Conservation (phyloP, 1,284 basidiomycete genomes). For the Cryptococcus hybrid region DNA sequence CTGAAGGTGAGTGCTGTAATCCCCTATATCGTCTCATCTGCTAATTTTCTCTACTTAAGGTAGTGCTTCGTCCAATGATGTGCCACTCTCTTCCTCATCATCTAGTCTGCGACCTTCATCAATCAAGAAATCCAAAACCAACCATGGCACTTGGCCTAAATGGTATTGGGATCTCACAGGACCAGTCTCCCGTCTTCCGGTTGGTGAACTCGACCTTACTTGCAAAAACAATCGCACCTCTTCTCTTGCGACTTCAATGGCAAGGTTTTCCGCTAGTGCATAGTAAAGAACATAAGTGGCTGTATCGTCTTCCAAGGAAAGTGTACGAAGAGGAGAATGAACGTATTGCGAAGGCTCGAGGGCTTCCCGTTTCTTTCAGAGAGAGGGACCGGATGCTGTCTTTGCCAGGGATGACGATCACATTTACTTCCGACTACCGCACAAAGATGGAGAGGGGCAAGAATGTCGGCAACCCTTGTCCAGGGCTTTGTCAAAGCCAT, state of each 20-base stretch:
- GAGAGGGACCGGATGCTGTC: slow-evolving; percentile 17
- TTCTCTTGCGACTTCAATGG: slow-evolving; percentile 87
- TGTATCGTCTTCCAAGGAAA: slow-evolving; percentile 67
- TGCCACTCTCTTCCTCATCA: neutral
- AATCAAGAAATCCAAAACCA: slow-evolving; percentile 6
- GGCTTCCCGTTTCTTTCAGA: slow-evolving; percentile 16
- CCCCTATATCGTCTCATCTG: no score
- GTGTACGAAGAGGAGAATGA: slow-evolving; percentile 16
- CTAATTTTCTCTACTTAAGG: no score
- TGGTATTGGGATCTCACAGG: slow-evolving; percentile 91
- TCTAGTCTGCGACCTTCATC: no score
- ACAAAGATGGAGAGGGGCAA: slow-evolving; percentile 89
- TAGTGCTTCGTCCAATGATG: neutral
- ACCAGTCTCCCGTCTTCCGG: slow-evolving; percentile 32
- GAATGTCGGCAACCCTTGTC: slow-evolving; percentile 91
- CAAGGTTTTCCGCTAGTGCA: slow-evolving; percentile 78
- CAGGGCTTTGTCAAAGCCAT: slow-evolving; percentile 84
- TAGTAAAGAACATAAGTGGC: slow-evolving; percentile 90
- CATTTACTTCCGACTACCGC: slow-evolving; percentile 86
- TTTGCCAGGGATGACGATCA: slow-evolving; percentile 23
- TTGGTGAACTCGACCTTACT: slow-evolving; percentile 72
- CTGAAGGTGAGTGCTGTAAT: slow-evolving; percentile 1
- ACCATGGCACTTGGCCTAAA: slow-evolving; percentile 63
- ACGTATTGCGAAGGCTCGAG: slow-evolving; percentile 2
- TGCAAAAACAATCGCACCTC: slow-evolving; percentile 78